Conservation (phyloP, 495 filamentous ascomycete genomes). For the Cercophora scortea region DNA sequence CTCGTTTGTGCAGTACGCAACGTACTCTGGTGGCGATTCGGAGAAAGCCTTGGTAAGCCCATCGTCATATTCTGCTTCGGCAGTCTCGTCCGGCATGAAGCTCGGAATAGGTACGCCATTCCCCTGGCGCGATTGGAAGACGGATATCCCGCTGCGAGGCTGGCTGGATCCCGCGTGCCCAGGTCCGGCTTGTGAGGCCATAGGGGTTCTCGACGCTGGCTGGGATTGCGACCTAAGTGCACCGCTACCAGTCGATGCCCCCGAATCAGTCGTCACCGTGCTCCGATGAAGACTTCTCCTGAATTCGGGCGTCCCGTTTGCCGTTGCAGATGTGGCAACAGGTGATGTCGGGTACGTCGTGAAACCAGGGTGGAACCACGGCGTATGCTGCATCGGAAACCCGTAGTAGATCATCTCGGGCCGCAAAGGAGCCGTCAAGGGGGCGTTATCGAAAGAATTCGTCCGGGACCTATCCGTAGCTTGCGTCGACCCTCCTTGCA, state of each 20-base stretch:
- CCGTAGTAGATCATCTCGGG: constrained; percentile 38
- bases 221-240: constrained; percentile 50
- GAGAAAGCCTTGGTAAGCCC: constrained; percentile 19
- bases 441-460: constrained; percentile 46
- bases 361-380: constrained; percentile 25
- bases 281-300: constrained; percentile 44
- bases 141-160: constrained; percentile 19
- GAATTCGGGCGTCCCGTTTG: constrained; percentile 32
- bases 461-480: constrained; percentile 41
- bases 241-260: constrained; percentile 29
- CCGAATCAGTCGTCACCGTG: constrained; percentile 27
- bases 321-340: constrained; percentile 27
- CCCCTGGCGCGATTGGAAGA: constrained; percentile 28
- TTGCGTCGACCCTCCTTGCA: constrained; percentile 25
- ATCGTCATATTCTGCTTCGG: constrained; percentile 29
- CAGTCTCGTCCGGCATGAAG: constrained; percentile 40
- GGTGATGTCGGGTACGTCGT: constrained; percentile 42
- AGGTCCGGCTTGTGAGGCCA: constrained; percentile 10
- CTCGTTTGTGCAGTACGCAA: constrained; percentile 33
- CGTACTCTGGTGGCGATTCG: constrained; percentile 34
- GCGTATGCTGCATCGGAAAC: constrained; percentile 14
- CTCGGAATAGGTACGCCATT: constrained; percentile 37
- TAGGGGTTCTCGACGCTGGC: constrained; percentile 40
- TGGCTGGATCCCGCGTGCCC: constrained; percentile 18
- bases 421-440: constrained; percentile 41